Percentiles rank a stretch among this genome's conserved stretches.
Conservation (phyloP, 208 protist genomes). For the Acanthamoeba triangularis region DNA sequence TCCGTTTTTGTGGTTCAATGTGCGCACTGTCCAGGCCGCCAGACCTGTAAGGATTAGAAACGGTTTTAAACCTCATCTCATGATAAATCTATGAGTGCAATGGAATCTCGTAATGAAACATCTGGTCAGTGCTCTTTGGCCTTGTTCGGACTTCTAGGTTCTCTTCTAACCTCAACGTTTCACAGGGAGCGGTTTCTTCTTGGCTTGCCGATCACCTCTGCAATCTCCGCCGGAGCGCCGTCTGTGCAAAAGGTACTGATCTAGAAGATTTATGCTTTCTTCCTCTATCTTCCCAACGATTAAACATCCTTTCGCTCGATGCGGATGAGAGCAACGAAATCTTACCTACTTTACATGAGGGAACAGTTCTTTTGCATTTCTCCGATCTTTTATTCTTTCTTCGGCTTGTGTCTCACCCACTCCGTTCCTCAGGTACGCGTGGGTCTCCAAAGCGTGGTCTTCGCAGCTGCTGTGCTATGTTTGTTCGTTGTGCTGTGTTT, state of each 20-base stretch:
- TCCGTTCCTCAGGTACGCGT: not conserved
- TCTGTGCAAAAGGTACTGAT: not conserved
- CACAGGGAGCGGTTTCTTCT: too few relatives aligned
- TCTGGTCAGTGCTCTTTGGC: not conserved
- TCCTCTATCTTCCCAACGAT: not conserved
- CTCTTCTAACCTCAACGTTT: too few relatives aligned
- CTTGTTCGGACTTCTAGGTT: too few relatives aligned
- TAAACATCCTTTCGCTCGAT: not conserved
- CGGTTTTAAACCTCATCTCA: not conserved
- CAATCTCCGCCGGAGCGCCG: too few relatives aligned
- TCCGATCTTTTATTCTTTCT: not conserved
- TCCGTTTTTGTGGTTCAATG: too few relatives aligned
- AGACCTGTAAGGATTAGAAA: not conserved
- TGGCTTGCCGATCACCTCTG: too few relatives aligned
- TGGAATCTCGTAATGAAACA: too few relatives aligned
- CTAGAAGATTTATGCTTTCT: not conserved
- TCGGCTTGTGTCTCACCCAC: not conserved
- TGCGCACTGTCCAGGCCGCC: not conserved
- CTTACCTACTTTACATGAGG: conserved; percentile 6
- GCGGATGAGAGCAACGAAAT: not conserved
- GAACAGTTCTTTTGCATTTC: not conserved
- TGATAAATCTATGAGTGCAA: not conserved
- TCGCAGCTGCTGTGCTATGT: not conserved
- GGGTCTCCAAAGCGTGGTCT: too few relatives aligned
- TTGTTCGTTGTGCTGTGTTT: not conserved